Conservation (phyloP, 2,329 filamentous ascomycete species). For the Ophiocordyceps camponoti-rufipedis region DNA sequence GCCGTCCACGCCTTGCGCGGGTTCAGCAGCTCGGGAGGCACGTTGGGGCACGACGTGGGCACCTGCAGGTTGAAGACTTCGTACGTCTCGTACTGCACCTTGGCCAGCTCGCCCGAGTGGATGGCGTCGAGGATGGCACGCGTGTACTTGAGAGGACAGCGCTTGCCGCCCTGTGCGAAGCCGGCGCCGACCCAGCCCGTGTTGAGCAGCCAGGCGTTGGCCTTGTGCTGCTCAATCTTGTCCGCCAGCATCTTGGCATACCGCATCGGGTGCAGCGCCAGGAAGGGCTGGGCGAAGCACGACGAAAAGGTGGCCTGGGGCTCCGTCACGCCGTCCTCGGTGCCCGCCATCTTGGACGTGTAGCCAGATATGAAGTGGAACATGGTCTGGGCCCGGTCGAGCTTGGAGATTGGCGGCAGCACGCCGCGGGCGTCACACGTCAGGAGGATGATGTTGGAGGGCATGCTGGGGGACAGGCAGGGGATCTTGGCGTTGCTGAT, state of each 20-base stretch:
- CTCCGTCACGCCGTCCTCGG: constrained; percentile 90
- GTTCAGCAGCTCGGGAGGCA: constrained; percentile 86
- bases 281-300: constrained; percentile 98
- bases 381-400: constrained; percentile 90
- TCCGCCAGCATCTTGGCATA: constrained; percentile 97
- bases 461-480: constrained; percentile 73
- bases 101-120: constrained; percentile 88
- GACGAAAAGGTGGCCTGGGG: constrained; percentile 98
- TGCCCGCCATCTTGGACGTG: constrained; percentile 99
- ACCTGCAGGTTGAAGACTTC: constrained; percentile 92
- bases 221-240: constrained; percentile 89
- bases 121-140: constrained; percentile 96
- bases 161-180: constrained; percentile 80
- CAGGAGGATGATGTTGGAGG: constrained; percentile 92
- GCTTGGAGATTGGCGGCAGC: constrained; percentile 92
- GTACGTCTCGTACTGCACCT: constrained; percentile 87
- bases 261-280: constrained; percentile 96
- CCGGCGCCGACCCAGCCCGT: constrained; percentile 93
- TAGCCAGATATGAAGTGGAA: constrained; percentile 99
- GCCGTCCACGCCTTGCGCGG: constrained; percentile 84
- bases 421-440: constrained; percentile 97
- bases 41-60: constrained; percentile 78
- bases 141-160: constrained; percentile 96
- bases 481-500: constrained; percentile 98
- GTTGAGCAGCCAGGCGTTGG: constrained; percentile 97